These are phyloP conservation scores for Larix kaempferi DNA, from an alignment of 75 land plant species.

Conservation along the genomic window DNA sequence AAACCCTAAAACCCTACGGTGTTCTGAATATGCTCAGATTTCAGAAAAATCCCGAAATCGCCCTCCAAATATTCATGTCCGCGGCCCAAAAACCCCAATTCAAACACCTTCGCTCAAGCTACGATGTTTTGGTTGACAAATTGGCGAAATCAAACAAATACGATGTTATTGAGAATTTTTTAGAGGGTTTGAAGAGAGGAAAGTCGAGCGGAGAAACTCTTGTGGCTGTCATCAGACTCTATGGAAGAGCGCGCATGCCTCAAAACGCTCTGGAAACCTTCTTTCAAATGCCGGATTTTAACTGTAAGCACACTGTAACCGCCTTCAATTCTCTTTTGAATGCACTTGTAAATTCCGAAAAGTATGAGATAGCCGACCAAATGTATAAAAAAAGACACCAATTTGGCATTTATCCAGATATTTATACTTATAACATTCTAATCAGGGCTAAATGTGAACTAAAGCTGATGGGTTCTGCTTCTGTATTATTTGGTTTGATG, in stretches of 20 bases:
- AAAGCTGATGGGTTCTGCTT: background rate
- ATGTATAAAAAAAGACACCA: background rate
- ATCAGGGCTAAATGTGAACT: constrained; percentile 7
- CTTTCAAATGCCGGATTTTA: background rate
- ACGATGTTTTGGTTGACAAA: constrained; percentile 4
- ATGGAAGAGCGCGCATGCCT: constrained; percentile 10
- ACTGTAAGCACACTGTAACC: background rate
- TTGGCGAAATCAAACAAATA: background rate
- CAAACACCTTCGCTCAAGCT: constrained; percentile 7
- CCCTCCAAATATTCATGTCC: constrained; percentile 3
- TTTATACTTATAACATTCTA: constrained; percentile 1
- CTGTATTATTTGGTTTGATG: background rate
- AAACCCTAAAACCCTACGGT: constrained; percentile 7
- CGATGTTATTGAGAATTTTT: background rate
- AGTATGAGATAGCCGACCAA: constrained; percentile 1
- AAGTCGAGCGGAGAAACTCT: background rate
- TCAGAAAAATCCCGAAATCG: background rate
- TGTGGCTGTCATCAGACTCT: constrained; percentile 7
- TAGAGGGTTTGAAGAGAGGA: constrained; percentile 3
- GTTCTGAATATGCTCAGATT: constrained; percentile 5
- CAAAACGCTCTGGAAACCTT: constrained; percentile 1
- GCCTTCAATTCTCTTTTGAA: constrained; percentile 8
- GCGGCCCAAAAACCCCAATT: background rate
- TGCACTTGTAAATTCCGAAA: constrained; percentile 6
- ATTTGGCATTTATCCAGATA: constrained; percentile 5